Evolutionary conservation across 164 flowering plant species (phyloP), one percentile per base, ranked within the genome.

Genomic region (Tetrastigma voinierianum): DNA sequence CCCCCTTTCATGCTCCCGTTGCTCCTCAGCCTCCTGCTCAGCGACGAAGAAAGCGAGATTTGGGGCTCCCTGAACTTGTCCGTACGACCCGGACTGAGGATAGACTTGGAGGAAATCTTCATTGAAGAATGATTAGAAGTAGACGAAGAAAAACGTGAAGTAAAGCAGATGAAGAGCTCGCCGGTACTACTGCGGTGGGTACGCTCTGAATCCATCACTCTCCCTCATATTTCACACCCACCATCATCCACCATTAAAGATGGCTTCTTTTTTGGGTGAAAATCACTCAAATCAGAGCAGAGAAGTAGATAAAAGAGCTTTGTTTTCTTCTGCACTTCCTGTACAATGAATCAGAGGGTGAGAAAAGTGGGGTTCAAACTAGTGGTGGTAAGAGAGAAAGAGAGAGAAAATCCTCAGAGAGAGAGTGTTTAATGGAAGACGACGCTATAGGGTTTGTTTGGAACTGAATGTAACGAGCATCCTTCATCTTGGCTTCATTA

Each of bases 131-230:
- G 78, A 1, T 88, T 79, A n/a, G 89, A 76, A 40, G 93, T 79
- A 4, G 87, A 80, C 1, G 90, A 81, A n/a, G 89, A 83, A 40
- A 80, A 77, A 13, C 91, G 78, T 10, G 97, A 80, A 11, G 86
- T 83, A 84, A 89, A 89, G 72, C 97, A 92, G 60, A 87, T 77
- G 77, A 90, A 88, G 45, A 90, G 89, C 73, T 91, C 93, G 46
- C 72, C 71, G 1, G 74, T 71, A 10, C 69, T 21, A 24, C 46
- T 61, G 51, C 52, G 76, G 71, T 74, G 76, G 62, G 79, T 74
- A 60, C 74, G 73, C 11, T 77, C 68, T 24, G 67, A 16, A 1
- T 70, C 76, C 72, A 57, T 60, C 48, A 32, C 45, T 68, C 57
- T 3, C 48, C 52, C 46, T 56, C 43, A 10, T 18, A 16, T 21